Conservation (phyloP, 306 rosid species). For the Trichosanthes truncata region DNA sequence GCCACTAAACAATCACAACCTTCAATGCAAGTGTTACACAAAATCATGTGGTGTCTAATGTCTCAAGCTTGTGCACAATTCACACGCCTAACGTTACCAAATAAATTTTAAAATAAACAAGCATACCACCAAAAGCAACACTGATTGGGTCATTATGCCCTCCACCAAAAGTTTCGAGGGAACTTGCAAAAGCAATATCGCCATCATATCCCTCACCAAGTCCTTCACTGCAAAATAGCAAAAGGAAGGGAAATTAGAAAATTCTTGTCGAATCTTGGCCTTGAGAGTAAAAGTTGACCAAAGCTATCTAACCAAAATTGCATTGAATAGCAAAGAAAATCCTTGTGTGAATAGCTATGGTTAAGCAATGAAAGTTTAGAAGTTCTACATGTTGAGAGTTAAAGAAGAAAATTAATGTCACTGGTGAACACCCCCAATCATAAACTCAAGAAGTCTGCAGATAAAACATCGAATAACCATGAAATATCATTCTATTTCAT, state of each 20-base stretch:
- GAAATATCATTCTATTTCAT: neutral
- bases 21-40: neutral
- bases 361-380: neutral
- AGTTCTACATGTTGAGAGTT: neutral
- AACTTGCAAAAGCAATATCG: constrained; percentile 98
- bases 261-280: constrained; percentile 6
- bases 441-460: neutral
- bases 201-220: constrained; percentile 99
- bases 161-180: constrained; percentile 92
- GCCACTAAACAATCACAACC: constrained; percentile 6
- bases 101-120: neutral
- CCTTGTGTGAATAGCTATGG: neutral
- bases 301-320: neutral
- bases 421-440: neutral
- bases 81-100: neutral
- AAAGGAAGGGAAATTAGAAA: constrained; percentile 20
- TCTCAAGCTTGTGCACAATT: neutral
- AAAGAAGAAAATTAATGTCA: neutral
- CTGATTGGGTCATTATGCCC: constrained; percentile 99
- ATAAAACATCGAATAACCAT: neutral
- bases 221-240: constrained; percentile 60
- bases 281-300: neutral
- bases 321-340: neutral
- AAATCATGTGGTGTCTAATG: neutral
- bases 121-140: constrained; percentile 95